Base-by-base conservation (phyloP, 345 rosid species). In the Ceriops tagal region DNA sequence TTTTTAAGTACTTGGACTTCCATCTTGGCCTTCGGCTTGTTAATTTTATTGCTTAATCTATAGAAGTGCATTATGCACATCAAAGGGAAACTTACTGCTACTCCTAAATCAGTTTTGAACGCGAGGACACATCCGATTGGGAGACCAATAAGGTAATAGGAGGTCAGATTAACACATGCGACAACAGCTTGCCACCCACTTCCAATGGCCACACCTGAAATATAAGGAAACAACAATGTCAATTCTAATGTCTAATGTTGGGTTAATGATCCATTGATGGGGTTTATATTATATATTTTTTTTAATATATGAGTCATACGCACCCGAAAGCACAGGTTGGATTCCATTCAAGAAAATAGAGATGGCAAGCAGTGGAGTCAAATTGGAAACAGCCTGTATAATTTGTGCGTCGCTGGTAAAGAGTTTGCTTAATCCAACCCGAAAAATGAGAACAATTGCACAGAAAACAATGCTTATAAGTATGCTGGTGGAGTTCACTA, bases 181-280 rank as follows among this genome's bases (percentile, higher is more conserved):
- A 95, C 99, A 28, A 88, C 78, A 32, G 88, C 87, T 84, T 95
- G 96, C 99, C 99, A 89, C 19, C 99, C 96, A 66, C 97, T 88
- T 20, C 99, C 99, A 72, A 95, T 89, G 18, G 99, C 99, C 72
- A 95, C 99, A n/a, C 98, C 98, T 85, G 73, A 28, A 53, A 39
- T 52, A 39, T 37, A 53, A 58, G 22, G 11, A 5, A 7, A 51
- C 5, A 52, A 31, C 18, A 21, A 55, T 6, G 18, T 37, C 30
- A 15, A 10, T 22, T 21, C 16, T 24, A 56, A 9, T 24, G 59
- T 3, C 24, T 27, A 21, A 22, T 27, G 59, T 21, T 1, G 9
- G 5, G 13, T 22, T 22, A 8, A 55, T 55, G 27, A 21, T n/a
- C 58, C 58, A 22, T 1, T 55, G 58, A 8, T 11, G 46, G 46